Evolutionary conservation across 345 rosid genomes (phyloP).

Genomic region (Camelina laxa): DNA sequence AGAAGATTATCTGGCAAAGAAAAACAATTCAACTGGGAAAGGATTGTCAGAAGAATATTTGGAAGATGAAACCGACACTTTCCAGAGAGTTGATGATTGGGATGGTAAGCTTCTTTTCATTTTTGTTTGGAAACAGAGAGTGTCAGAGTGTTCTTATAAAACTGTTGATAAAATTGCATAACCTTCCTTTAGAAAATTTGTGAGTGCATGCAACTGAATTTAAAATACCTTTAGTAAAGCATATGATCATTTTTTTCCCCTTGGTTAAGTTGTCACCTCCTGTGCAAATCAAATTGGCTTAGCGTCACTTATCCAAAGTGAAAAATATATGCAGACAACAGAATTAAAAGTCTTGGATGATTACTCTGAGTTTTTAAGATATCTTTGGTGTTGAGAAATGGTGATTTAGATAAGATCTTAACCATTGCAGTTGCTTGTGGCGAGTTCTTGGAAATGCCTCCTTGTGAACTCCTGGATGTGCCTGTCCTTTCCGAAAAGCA

Average conservation of each 20-base stretch:
- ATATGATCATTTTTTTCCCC: background rate
- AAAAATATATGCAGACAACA: conserved; percentile 19
- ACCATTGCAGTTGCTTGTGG: conserved; percentile 69
- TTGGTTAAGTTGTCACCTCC: background rate
- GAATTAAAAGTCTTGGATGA: background rate
- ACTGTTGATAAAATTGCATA: background rate
- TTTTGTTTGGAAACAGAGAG: conserved; percentile 21
- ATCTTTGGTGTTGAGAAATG: conserved; percentile 7
- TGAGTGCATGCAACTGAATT: conserved; percentile 1
- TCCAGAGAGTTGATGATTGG: conserved; percentile 75
- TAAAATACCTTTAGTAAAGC: background rate
- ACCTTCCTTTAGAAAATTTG: conserved; percentile 3
- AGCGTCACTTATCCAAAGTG: background rate
- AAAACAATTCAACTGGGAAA: conserved; percentile 48
- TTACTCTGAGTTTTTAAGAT: background rate
- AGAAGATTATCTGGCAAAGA: conserved; percentile 36
- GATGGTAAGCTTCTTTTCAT: conserved; percentile 65
- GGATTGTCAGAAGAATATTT: conserved; percentile 65
- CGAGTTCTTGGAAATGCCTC: conserved; percentile 61
- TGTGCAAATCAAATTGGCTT: background rate
- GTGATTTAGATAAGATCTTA: conserved; percentile 1
- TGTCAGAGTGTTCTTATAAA: background rate
- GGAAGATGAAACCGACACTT: conserved; percentile 76
- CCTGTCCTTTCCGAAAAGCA: conserved; percentile 41
- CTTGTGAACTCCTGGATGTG: conserved; percentile 41